Base-by-base conservation (phyloP, 176 grass and related monocot species). In the Dendrocalamus sinicus region DNA sequence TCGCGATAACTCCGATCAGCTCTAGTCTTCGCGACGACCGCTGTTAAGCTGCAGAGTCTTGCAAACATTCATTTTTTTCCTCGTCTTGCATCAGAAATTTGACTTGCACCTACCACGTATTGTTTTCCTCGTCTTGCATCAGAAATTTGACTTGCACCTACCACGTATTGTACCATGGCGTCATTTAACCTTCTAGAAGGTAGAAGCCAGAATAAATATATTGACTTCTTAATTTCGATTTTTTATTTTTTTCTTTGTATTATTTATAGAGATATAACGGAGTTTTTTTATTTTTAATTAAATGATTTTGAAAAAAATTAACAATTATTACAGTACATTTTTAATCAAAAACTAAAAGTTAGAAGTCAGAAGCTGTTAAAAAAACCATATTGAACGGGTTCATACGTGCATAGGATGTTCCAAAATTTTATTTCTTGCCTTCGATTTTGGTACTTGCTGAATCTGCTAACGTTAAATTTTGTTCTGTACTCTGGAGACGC, bases 291-390 rank as follows among this genome's bases (percentile, higher is more conserved):
- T 32, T 2, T 6, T 39, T 5, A 39, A 39, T 39, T 39, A 0
- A 39, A 39, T 39, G 37, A 39, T 39, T 39, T 39, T 5, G 37
- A 37, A 28, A 28, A 39, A 39, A 39, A 39, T 39, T 39, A 39
- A 39, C 0, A 39, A 0, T 0, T 6, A 0, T 39, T 5, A 39
- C 0, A 39, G 0, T 39, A 0, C 3, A 39, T 0, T 39, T 39
- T 39, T 5, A 39, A 5, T 39, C 5, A 39, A 39, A 39, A 39
- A 0, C 0, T 5, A 39, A 39, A 0, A 39, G 0, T 5, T 5
- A 5, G 37, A 39, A 39, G 0, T 0, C 0, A 39, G 5, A 39
- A 39, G 6, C 0, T 6, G 0, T 39, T 5, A 39, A 39, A 39
- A 37, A 39, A 39, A 0, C 37, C 37, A 5, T 39, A 39, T 39